Conservation (phyloP, 768 basidiomycete genomes). For the Pisolithus sp. region DNA sequence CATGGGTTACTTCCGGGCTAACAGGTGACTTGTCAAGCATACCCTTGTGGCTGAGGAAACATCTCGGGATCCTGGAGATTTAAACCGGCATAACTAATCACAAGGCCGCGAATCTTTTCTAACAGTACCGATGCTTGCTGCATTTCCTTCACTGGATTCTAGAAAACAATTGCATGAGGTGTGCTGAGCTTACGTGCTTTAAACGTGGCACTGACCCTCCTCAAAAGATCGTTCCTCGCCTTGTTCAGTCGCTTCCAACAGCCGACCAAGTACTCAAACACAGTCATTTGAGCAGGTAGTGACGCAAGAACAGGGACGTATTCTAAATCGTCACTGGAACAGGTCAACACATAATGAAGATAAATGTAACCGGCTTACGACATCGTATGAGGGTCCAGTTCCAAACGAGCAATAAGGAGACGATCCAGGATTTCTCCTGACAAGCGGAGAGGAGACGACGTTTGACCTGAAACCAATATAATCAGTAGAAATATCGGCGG, state of each 20-base stretch:
- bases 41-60: constrained; percentile 87
- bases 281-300: constrained; percentile 70
- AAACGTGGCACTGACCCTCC: constrained; percentile 44
- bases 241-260: constrained; percentile 86
- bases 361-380: constrained; percentile 41
- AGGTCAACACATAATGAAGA: background rate
- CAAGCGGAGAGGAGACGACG: constrained; percentile 39
- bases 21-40: constrained; percentile 18
- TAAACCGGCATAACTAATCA: constrained; percentile 86
- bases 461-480: constrained; percentile 9
- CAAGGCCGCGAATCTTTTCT: constrained; percentile 72
- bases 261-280: constrained; percentile 84
- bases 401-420: constrained; percentile 77
- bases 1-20: constrained; percentile 1
- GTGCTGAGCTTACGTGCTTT: background rate
- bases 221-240: constrained; percentile 46
- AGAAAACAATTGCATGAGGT: constrained; percentile 34
- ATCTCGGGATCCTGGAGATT: constrained; percentile 88
- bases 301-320: constrained; percentile 69
- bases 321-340: constrained; percentile 62
- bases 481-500: background rate
- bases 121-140: constrained; percentile 56
- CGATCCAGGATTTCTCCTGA: constrained; percentile 64
- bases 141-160: constrained; percentile 50
- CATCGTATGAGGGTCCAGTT: constrained; percentile 68